These are phyloP conservation scores for Dichotomocladium elegans DNA, from an alignment of 371 early-diverging fungal genomes.

Conservation along the genomic window DNA sequence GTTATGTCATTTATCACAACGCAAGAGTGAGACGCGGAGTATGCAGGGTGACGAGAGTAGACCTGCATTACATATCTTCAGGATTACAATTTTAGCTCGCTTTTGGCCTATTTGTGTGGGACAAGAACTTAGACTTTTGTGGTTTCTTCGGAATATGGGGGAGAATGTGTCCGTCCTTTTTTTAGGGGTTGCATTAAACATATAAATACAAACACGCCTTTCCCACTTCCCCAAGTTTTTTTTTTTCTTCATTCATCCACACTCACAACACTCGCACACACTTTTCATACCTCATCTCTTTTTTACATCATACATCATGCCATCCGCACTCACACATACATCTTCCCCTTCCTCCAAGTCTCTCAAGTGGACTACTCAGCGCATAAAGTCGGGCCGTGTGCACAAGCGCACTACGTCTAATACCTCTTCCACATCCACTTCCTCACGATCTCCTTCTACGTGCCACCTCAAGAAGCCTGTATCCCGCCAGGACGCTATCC, in stretches of 20 bases:
- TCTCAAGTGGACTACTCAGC: conserved; percentile 8
- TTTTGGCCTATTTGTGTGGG: too few species aligned
- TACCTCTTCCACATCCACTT: background rate
- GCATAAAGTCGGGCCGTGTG: conserved; percentile 9
- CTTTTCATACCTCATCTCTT: background rate
- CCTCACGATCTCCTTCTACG: background rate
- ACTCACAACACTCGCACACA: background rate
- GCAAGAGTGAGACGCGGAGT: too few species aligned
- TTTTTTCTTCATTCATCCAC: background rate
- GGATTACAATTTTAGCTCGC: too few species aligned
- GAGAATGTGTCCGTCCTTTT: too few species aligned
- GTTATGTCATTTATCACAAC: too few species aligned
- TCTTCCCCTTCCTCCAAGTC: conserved; percentile 1
- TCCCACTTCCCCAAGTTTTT: conserved; percentile 1
- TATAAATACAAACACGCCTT: background rate
- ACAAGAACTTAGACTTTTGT: too few species aligned
- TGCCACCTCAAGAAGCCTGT: background rate
- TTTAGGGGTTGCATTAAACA: too few species aligned
- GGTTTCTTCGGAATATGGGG: too few species aligned
- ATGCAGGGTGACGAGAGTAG: too few species aligned
- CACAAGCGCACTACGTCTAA: conserved; percentile 2
- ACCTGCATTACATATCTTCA: too few species aligned
- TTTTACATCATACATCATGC: conserved; percentile 4
- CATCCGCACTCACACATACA: background rate
- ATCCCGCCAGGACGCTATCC: background rate